phyloP scores from a whole-genome alignment of 1,284 basidiomycete species.

The Rhodotorula sp. region DNA sequence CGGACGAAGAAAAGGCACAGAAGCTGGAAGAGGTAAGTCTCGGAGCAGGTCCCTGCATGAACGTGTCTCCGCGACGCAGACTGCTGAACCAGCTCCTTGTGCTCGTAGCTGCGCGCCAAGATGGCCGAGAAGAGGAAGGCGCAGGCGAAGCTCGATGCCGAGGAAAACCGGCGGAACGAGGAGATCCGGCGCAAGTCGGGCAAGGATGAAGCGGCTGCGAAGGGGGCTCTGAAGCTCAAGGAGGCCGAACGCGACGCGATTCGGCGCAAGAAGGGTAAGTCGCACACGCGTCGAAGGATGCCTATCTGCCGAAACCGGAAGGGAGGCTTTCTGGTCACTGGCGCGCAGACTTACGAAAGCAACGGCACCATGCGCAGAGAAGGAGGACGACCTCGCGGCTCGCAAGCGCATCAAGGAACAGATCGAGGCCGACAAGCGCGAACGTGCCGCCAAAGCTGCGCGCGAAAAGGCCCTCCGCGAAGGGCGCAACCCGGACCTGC shows the following conservation, averaged over 20 bases:
- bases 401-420: conserved; percentile 51
- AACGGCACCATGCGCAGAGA: conserved; percentile 54
- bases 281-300: too few species aligned
- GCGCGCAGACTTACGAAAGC: too few species aligned
- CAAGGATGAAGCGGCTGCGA: conserved; percentile 69
- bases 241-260: conserved; percentile 76
- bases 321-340: too few species aligned
- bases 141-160: conserved; percentile 67
- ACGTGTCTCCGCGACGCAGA: not conserved
- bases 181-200: conserved; percentile 75
- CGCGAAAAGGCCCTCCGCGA: conserved; percentile 83
- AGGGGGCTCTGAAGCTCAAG: conserved; percentile 67
- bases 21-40: conserved; percentile 64
- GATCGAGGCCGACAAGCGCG: conserved; percentile 87
- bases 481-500: conserved; percentile 52
- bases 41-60: not conserved
- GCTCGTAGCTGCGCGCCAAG: conserved; percentile 24
- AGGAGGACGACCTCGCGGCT: conserved; percentile 71
- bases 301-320: too few species aligned
- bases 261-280: conserved; percentile 68
- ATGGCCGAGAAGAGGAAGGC: conserved; percentile 50
- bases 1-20: conserved; percentile 87
- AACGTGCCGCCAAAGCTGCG: conserved; percentile 79
- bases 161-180: conserved; percentile 74
- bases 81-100: too few species aligned